phyloP scores from a whole-genome alignment of 2,329 filamentous ascomycete species.

The Knoxdaviesia capensis region DNA sequence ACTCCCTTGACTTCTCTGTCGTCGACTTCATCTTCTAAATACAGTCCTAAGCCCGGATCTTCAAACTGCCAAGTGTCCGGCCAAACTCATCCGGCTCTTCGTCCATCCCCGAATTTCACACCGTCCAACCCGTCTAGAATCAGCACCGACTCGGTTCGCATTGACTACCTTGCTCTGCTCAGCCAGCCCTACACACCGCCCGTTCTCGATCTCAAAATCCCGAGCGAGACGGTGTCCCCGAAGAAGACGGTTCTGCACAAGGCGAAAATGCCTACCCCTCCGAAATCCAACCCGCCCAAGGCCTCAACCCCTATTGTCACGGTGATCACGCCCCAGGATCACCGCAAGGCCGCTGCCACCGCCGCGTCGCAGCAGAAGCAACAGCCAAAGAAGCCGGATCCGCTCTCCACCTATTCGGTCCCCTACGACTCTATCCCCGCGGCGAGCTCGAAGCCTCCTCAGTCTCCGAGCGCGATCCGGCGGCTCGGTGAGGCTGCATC shows the following conservation, averaged over 20 bases:
- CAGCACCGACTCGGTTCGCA: not conserved
- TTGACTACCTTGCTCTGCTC: not conserved
- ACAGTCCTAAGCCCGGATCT: constrained; percentile 1
- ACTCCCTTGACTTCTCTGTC: constrained; percentile 1
- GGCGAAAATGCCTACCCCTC: not conserved
- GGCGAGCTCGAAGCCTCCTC: not conserved
- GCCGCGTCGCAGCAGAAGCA: not conserved
- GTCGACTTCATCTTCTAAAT: constrained; percentile 3
- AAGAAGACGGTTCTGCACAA: not conserved
- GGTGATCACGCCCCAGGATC: not conserved
- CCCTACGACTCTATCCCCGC: not conserved
- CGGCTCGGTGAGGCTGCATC: too few relatives aligned
- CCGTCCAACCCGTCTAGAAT: not conserved
- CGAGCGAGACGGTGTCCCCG: too few relatives aligned
- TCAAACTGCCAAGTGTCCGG: constrained; percentile 1
- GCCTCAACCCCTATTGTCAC: constrained; percentile 2
- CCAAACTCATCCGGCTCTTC: not conserved
- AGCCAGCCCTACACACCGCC: not conserved
- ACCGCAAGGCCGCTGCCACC: not conserved
- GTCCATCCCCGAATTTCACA: not conserved
- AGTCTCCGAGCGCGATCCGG: too few relatives aligned
- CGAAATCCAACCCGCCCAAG: not conserved
- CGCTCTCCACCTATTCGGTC: not conserved
- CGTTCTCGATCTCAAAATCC: not conserved
- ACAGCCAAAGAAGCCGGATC: not conserved